phyloP scores from a whole-genome alignment of 2,329 filamentous ascomycete species.

The Aureobasidium lini region DNA sequence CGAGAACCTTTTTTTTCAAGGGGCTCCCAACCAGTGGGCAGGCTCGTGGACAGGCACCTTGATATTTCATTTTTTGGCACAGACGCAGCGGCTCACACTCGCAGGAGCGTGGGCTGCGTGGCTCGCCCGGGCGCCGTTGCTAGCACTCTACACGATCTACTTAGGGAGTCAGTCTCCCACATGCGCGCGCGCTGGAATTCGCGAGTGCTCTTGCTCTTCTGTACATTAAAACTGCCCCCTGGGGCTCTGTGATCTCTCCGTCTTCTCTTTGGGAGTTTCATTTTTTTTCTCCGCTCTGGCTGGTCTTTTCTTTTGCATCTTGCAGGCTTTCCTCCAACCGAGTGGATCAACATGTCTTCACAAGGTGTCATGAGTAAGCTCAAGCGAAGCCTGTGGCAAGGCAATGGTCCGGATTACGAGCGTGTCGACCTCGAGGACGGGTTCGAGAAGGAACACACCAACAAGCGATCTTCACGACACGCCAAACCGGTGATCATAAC shows the following conservation, averaged over 20 bases:
- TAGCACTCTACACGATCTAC: neutral
- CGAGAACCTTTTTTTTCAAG: neutral
- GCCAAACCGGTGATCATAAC: neutral
- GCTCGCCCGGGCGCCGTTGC: constrained; percentile 2
- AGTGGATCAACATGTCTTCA: neutral
- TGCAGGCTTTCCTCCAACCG: neutral
- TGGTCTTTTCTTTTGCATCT: neutral
- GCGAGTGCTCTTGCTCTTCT: neutral
- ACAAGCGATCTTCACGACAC: neutral
- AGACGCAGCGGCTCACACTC: neutral
- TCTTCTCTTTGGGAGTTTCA: neutral
- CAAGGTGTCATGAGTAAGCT: constrained; percentile 9
- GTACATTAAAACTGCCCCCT: neutral
- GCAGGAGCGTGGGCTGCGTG: neutral
- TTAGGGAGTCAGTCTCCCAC: constrained; percentile 1
- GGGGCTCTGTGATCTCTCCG: neutral
- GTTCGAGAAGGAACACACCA: neutral
- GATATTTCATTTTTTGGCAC: constrained; percentile 6
- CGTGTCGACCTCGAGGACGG: constrained; percentile 3
- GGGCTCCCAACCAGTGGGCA: neutral
- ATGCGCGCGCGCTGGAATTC: neutral
- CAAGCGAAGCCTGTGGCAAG: constrained; percentile 2
- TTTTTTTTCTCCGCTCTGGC: neutral
- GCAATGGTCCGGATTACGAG: constrained; percentile 2
- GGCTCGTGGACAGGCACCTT: neutral